phyloP scores from a whole-genome alignment of 345 rosid species.

The Salix suchowensis region DNA sequence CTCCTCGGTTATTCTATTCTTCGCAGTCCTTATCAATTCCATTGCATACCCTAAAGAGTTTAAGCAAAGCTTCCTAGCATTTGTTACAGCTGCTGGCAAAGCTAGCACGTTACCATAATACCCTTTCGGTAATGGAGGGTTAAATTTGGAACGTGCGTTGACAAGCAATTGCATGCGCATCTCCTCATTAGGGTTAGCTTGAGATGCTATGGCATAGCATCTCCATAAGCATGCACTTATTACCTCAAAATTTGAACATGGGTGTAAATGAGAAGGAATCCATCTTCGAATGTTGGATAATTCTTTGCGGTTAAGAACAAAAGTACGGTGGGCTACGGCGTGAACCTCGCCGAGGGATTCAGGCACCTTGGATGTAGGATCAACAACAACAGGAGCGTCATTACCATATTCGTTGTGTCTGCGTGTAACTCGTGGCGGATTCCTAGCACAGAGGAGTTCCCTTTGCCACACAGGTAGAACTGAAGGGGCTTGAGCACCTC shows the following conservation, averaged over 20 bases:
- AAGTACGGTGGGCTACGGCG: constrained; percentile 4
- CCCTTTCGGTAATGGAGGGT: constrained; percentile 12
- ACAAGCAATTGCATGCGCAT: constrained; percentile 6
- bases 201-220: constrained; percentile 14
- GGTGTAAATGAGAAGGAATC: background rate
- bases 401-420: background rate
- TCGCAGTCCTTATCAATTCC: constrained; percentile 3
- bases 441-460: constrained; percentile 8
- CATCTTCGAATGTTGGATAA: background rate
- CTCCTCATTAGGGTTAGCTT: background rate
- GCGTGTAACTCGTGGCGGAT: constrained; percentile 4
- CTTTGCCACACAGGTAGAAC: constrained; percentile 8
- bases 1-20: constrained; percentile 7
- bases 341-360: constrained; percentile 1
- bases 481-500: constrained; percentile 3
- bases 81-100: constrained; percentile 10
- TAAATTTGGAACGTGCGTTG: constrained; percentile 1
- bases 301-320: constrained; percentile 16
- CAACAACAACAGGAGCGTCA: background rate
- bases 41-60: constrained; percentile 12
- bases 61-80: background rate
- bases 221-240: constrained; percentile 20
- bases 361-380: background rate
- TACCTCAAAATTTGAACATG: background rate
- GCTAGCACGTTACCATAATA: constrained; percentile 19